Base-by-base conservation (phyloP, 148 eudicot species). In the Chenopodium formosanum region DNA sequence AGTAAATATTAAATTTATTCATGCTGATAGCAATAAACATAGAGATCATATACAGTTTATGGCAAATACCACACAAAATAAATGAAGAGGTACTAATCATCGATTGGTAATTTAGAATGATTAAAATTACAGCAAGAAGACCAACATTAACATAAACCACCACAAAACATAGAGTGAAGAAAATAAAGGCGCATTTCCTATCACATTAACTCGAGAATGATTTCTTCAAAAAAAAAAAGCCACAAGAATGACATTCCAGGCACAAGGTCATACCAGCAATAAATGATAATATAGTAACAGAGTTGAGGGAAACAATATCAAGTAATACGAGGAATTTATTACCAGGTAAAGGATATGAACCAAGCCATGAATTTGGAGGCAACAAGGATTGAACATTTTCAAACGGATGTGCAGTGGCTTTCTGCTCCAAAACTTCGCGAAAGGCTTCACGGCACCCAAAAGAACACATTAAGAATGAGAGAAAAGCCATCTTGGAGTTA, bases 301-400 rank as follows among this genome's bases (percentile, higher is more conserved):
- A 17, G 6, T 34, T 47, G 1, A 50, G 11, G 31, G 14, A 76
- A 19, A 56, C 3, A 9, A 75, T n/a, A 76, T 5, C 31, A 40
- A 27, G 70, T 17, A 40, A 16, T 9, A 37, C 29, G 64, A 72
- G 56, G 8, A 10, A 25, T 22, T 17, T 74, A 34, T 86, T 89
- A 94, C 99, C 98, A 50, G 96, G 98, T 83, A 90, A 46, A 82
- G 99, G 99, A 82, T 90, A 82, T 87, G 88, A 79, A 84, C 97
- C 97, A 37, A 94, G 95, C 99, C 99, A 97, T 76, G 98, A 81
- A 88, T 89, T 90, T 78, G 97, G 99, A 40, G 97, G 96, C 87
- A 97, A 85, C 78, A 93, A 77, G 20, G 99, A 92, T 77, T 90
- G 99, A 74, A 93, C 95, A 89, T 94, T 97, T 88, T 97, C 99